phyloP scores from a whole-genome alignment of 208 protist species.

The Wallacemonas sp. region DNA sequence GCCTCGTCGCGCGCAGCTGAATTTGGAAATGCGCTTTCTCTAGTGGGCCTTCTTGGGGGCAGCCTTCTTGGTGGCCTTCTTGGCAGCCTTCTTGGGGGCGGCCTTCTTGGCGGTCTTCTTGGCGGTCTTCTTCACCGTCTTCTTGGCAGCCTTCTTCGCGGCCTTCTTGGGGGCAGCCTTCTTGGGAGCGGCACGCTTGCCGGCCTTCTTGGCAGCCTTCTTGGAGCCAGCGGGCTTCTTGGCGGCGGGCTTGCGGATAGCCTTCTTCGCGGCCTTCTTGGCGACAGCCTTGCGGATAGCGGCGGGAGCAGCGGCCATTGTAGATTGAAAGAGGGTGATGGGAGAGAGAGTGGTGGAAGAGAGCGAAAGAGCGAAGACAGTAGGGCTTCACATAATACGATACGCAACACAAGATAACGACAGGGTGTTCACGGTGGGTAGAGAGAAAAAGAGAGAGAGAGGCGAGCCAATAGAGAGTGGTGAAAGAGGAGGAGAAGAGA shows the following conservation, averaged over 20 bases:
- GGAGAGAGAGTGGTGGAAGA: neutral
- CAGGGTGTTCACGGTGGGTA: too few relatives aligned
- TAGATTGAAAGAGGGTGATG: constrained; percentile 4
- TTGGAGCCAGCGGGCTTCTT: constrained; percentile 27
- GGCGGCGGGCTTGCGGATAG: constrained; percentile 21
- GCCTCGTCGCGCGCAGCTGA: too few relatives aligned
- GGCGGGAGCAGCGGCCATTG: constrained; percentile 20
- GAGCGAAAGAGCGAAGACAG: too few relatives aligned
- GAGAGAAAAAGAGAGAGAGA: neutral
- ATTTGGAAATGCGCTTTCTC: too few relatives aligned
- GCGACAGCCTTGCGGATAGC: constrained; percentile 27
- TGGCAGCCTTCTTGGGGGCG: constrained; percentile 14
- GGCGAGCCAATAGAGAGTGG: too few relatives aligned
- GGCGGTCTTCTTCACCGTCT: constrained; percentile 24
- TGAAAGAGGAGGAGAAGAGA: too few relatives aligned
- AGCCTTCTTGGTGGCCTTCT: constrained; percentile 20
- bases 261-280: constrained; percentile 23
- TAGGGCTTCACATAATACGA: too few relatives aligned
- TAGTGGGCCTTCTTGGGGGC: constrained; percentile 21
- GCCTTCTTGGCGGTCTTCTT: constrained; percentile 16
- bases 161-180: constrained; percentile 27
- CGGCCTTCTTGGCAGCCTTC: constrained; percentile 10
- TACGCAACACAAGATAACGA: too few relatives aligned
- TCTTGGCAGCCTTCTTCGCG: constrained; percentile 18
- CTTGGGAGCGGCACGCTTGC: constrained; percentile 6